Evolutionary conservation across 495 filamentous ascomycete genomes (phyloP).

Genomic region (Tetracladium setigerum): DNA sequence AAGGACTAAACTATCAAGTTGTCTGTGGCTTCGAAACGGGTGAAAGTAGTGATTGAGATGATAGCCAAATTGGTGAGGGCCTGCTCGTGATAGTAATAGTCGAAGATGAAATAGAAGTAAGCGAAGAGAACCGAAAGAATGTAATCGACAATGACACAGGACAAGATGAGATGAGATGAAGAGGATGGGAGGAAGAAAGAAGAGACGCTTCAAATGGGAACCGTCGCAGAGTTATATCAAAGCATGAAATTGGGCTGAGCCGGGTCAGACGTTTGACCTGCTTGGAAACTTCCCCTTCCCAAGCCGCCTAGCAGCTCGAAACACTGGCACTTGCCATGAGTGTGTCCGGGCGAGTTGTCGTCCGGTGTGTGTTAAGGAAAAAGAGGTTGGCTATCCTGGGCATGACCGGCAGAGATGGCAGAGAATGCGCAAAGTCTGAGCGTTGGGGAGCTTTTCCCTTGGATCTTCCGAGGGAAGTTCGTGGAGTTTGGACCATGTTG

Average conservation of each 20-base stretch:
- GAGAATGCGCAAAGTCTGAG: no score
- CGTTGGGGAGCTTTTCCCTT: no score
- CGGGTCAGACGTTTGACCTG: slow-evolving; percentile 17
- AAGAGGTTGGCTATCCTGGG: no score
- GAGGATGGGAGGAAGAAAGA: slow-evolving; percentile 23
- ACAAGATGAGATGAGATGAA: slow-evolving; percentile 22
- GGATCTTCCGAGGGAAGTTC: no score
- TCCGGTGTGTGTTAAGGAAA: no score
- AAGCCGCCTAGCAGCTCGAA: no score
- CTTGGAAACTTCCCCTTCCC: slow-evolving; percentile 19
- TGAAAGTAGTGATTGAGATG: slow-evolving; percentile 11
- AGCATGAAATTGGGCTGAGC: slow-evolving; percentile 38
- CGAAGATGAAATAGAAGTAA: slow-evolving; percentile 26
- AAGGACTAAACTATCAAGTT: slow-evolving; percentile 21
- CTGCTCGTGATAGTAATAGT: slow-evolving; percentile 45
- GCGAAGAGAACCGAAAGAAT: slow-evolving; percentile 27
- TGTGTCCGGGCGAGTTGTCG: no score
- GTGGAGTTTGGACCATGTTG: no score
- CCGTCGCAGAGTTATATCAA: slow-evolving; percentile 35
- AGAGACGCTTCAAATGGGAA: slow-evolving; percentile 26
- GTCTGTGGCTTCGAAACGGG: slow-evolving; percentile 14
- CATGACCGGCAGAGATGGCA: no score
- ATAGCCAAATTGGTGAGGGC: slow-evolving; percentile 38
- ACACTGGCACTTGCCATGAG: no score
- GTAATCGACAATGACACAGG: slow-evolving; percentile 8